Percentiles rank a stretch among this genome's conserved stretches.
Conservation (phyloP, 2,329 filamentous ascomycete genomes). For the Botryotinia globosa region DNA sequence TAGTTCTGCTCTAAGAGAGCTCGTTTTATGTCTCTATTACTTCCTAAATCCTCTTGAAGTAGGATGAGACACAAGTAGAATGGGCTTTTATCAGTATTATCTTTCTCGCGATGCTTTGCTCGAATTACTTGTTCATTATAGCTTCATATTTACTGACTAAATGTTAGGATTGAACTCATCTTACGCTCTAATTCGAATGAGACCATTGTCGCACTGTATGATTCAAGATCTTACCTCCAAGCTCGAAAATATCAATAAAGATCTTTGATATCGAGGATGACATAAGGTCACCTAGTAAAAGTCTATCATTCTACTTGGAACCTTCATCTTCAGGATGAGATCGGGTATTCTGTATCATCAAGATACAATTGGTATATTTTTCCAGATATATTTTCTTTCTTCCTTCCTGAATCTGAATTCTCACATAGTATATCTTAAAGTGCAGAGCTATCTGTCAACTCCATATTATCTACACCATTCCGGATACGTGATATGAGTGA, state of each 20-base stretch:
- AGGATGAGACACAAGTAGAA: too few species aligned
- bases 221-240: neutral
- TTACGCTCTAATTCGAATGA: neutral
- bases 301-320: neutral
- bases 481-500: rapidly evolving
- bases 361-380: too few species aligned
- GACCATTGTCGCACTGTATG: neutral
- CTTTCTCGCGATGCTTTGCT: neutral
- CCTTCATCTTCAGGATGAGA: neutral
- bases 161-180: neutral
- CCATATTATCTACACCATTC: rapidly evolving
- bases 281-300: rapidly evolving
- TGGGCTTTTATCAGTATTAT: neutral
- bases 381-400: too few species aligned
- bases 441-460: neutral
- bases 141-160: neutral
- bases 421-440: neutral
- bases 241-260: too few species aligned
- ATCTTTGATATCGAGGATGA: neutral
- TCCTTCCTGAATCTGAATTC: too few species aligned
- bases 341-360: too few species aligned
- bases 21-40: neutral
- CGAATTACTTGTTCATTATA: neutral
- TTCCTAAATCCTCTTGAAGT: neutral
- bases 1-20: rapidly evolving